Evolutionary conservation across 2,329 filamentous ascomycete species (phyloP), one percentile per base, ranked within the genome.

Genomic region (Colletotrichum sublineola): DNA sequence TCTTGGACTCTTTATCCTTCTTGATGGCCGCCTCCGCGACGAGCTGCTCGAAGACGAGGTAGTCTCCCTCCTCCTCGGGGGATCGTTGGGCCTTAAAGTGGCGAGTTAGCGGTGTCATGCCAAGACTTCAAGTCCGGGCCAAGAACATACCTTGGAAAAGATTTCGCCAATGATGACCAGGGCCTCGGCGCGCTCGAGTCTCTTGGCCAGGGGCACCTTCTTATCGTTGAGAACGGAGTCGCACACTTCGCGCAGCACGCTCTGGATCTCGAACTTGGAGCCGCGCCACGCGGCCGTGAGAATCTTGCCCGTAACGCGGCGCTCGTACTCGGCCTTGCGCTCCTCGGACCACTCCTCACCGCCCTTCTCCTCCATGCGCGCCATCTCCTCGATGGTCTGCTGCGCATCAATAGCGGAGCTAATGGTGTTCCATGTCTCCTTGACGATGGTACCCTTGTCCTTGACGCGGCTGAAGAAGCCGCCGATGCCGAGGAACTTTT

Each of bases 311-410:
- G 96, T 99, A 33, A 98, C 96, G 77, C 93, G 91, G 79, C 96
- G 92, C 87, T 98, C 96, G 79, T 97, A 98, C 84, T 99, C 96
- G 53, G 92, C 92, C 84, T 95, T 95, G 86, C 93, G 95, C 90
- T 98, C 96, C 74, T 99, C 96, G 0, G 96, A 98, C 96, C 96
- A 99, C 74, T 97, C 95, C 68, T 98, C 96, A 62, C 96, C 96
- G 65, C 96, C 96, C 79, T 92, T 92, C 86, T 98, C 94, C 85
- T 99, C 96, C 83, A 96, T 88, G 81, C 96, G 95, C 67, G 95
- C 95, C 96, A 99, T 98, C 82, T 98, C 96, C 85, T 99, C 96
- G 91, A 99, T 97, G 73, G 95, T 97, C 86, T 97, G 93, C 85
- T 99, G 96, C 36, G 96, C 96, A 80, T 98, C 95, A 75, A 99